phyloP scores from a whole-genome alignment of 148 eudicot species.

The Heliamphora exappendiculata region DNA sequence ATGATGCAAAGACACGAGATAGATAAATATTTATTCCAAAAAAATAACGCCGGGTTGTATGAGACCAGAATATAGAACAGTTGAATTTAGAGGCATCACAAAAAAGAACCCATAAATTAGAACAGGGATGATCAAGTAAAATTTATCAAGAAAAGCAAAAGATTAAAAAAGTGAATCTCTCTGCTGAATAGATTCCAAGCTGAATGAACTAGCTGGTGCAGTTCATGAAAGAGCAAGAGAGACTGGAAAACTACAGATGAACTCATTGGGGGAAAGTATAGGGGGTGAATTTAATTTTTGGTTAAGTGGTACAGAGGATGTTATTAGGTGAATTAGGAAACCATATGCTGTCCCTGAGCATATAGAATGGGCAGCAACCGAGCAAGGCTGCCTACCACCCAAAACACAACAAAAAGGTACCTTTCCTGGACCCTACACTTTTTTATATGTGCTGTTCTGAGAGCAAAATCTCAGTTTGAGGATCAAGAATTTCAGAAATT shows the following conservation, averaged over 20 bases:
- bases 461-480: not conserved
- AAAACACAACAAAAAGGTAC: too few species aligned
- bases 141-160: not conserved
- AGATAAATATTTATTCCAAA: not conserved
- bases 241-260: not conserved
- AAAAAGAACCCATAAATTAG: not conserved
- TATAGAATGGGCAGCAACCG: too few species aligned
- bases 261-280: not conserved
- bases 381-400: too few species aligned
- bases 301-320: too few species aligned
- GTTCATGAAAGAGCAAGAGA: not conserved
- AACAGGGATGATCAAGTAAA: not conserved
- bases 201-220: not conserved
- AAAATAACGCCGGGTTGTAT: not conserved
- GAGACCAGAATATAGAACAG: not conserved
- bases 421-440: too few species aligned
- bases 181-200: not conserved
- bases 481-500: not conserved
- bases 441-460: not conserved
- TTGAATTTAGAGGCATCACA: not conserved
- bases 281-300: not conserved
- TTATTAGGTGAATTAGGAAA: too few species aligned
- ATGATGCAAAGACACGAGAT: slow-evolving; percentile 1
- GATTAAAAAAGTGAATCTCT: not conserved
- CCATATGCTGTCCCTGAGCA: too few species aligned